Conservation (phyloP, 352 stramenopile species). For the Nothophytophthora sp. region DNA sequence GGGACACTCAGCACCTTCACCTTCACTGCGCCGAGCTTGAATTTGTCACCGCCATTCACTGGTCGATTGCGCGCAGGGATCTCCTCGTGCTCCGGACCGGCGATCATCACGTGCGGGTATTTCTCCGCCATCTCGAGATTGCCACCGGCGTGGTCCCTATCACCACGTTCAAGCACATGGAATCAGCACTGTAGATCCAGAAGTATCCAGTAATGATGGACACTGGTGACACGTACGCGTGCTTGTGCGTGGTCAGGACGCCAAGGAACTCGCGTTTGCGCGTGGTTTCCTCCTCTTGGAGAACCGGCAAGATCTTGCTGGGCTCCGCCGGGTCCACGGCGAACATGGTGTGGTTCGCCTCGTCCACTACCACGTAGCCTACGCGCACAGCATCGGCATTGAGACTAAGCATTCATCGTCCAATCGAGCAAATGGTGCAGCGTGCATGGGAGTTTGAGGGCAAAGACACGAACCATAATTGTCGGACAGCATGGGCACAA, state of each 20-base stretch:
- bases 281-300: conserved; percentile 68
- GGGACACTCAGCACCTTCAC: conserved; percentile 78
- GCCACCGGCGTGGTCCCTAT: conserved; percentile 79
- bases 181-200: no score
- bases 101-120: conserved; percentile 69
- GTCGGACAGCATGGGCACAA: conserved; percentile 82
- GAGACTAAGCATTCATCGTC: no score
- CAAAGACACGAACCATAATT: no score
- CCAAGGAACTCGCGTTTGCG: conserved; percentile 75
- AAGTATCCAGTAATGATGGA: neutral
- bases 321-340: conserved; percentile 74
- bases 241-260: conserved; percentile 94
- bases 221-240: conserved; percentile 56
- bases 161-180: neutral
- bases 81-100: conserved; percentile 68
- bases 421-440: no score
- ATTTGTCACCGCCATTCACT: conserved; percentile 80
- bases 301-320: conserved; percentile 56
- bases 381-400: no score
- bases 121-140: conserved; percentile 68
- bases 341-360: conserved; percentile 86
- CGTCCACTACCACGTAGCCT: conserved; percentile 83
- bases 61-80: conserved; percentile 72
- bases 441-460: no score
- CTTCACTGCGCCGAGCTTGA: conserved; percentile 73